Evolutionary conservation across 768 basidiomycete species (phyloP).

Genomic region (Suillus luteus): DNA sequence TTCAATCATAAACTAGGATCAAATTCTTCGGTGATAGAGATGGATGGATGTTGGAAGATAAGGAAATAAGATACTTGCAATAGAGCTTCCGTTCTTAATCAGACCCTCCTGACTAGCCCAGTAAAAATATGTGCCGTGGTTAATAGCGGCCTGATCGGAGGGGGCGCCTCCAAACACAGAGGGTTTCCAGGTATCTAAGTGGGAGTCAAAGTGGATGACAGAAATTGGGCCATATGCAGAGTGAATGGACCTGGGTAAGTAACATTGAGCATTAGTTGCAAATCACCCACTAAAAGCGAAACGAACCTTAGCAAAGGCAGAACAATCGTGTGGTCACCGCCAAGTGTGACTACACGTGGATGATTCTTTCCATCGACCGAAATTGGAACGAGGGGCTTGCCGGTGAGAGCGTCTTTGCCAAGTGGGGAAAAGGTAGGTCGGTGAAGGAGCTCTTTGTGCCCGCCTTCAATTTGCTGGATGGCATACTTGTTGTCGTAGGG

Average conservation of each 20-base stretch:
- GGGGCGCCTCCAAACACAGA: conserved; percentile 75
- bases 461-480: conserved; percentile 73
- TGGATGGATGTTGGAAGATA: conserved; percentile 14
- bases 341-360: conserved; percentile 79
- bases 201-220: conserved; percentile 87
- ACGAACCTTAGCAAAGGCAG: conserved; percentile 49
- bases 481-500: conserved; percentile 77
- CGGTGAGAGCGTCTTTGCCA: conserved; percentile 63
- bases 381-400: conserved; percentile 55
- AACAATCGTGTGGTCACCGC: conserved; percentile 88
- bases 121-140: conserved; percentile 91
- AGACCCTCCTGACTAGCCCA: conserved; percentile 84
- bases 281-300: conserved; percentile 27
- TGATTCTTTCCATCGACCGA: conserved; percentile 73
- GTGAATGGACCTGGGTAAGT: conserved; percentile 60
- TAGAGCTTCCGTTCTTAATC: conserved; percentile 74
- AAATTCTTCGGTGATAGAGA: conserved; percentile 41
- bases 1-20: conserved; percentile 70
- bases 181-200: conserved; percentile 81
- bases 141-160: conserved; percentile 71
- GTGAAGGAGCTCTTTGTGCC: conserved; percentile 70
- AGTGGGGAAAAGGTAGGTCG: conserved; percentile 61
- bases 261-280: neutral
- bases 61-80: conserved; percentile 66
- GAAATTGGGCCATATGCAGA: conserved; percentile 78